Conservation (phyloP, 2,329 filamentous ascomycete species). For the Paecilomyces fulvus region DNA sequence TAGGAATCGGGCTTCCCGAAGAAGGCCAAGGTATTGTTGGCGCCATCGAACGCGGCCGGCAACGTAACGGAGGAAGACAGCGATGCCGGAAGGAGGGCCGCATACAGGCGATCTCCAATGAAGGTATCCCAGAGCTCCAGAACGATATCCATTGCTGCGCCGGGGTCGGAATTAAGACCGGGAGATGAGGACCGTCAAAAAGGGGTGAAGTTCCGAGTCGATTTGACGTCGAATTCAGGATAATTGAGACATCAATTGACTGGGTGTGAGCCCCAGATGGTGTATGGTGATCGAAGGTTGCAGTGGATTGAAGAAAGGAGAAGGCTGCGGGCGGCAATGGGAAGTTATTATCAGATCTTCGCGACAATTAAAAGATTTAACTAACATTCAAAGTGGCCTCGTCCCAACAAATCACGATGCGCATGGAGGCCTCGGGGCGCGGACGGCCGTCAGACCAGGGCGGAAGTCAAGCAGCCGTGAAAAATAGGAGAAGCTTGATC, state of each 20-base stretch:
- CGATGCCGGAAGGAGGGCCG: constrained; percentile 56
- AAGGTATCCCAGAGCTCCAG: constrained; percentile 79
- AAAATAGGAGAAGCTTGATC: too few species aligned
- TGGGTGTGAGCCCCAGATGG: not conserved
- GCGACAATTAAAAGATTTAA: not conserved
- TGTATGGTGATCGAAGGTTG: not conserved
- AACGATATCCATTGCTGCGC: constrained; percentile 75
- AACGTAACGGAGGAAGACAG: constrained; percentile 47
- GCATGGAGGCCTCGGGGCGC: not conserved
- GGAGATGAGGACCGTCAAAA: not conserved
- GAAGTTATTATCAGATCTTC: not conserved
- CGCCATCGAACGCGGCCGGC: constrained; percentile 42
- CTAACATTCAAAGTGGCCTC: not conserved
- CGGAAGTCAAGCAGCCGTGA: constrained; percentile 21
- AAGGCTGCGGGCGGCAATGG: not conserved
- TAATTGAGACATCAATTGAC: not conserved
- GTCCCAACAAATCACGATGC: not conserved
- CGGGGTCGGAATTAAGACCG: not conserved
- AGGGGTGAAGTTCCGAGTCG: not conserved
- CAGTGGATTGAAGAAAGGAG: not conserved
- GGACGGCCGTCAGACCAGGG: constrained; percentile 23
- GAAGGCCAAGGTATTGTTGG: constrained; percentile 48
- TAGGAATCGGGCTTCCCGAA: constrained; percentile 41
- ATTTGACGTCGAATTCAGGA: not conserved
- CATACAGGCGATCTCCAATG: constrained; percentile 71